Base-by-base conservation (phyloP, 2,329 filamentous ascomycete species). In the Xylaria sp. region DNA sequence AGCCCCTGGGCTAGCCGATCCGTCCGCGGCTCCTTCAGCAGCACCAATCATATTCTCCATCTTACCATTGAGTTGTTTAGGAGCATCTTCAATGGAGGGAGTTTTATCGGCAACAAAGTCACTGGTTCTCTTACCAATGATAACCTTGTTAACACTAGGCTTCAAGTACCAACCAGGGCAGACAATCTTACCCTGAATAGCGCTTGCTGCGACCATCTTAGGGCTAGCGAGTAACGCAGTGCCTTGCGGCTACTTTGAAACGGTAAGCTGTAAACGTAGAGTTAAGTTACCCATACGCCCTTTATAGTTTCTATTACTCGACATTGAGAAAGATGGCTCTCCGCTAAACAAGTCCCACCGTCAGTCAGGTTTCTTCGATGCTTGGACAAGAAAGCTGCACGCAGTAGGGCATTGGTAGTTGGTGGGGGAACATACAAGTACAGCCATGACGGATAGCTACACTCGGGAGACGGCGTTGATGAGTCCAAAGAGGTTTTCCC, bases 161-260 rank as follows among this genome's bases (percentile, higher is more conserved):
- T 84, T 84, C 75, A 91, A 74, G 73, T 96, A 97, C 83, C 84
- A 88, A 23, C 90, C 92, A 1, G 94, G 91, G 0, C 93, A 90
- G 9, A 87, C 80, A 35, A 93, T 92, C 63, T 83, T 84, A 11
- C 91, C 91, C 15, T 81, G 71, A 0, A 97, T 78, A 2, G 94
- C 94, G 70, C 91, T 96, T 7, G 95, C 93, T 3, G 94, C 94
- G 0, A 98, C 94, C 2, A 97, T 89, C 72, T 97, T 93, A 0
- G 95, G 93, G 67, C 90, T 94, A 5, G 89, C 54, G 1, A 56
- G 19, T 21, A n/a, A 9, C 40, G 31, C 31, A 6, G n/a, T 25
- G 31, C n/a, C 47, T 38, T 21, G n/a, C 31, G 29, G 31, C 33
- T 51, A 29, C 23, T 27, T 46, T 23, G n/a, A 46, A 29, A 21